Conservation (phyloP, 805 yeast genomes). For the Lipomyces orientalis region DNA sequence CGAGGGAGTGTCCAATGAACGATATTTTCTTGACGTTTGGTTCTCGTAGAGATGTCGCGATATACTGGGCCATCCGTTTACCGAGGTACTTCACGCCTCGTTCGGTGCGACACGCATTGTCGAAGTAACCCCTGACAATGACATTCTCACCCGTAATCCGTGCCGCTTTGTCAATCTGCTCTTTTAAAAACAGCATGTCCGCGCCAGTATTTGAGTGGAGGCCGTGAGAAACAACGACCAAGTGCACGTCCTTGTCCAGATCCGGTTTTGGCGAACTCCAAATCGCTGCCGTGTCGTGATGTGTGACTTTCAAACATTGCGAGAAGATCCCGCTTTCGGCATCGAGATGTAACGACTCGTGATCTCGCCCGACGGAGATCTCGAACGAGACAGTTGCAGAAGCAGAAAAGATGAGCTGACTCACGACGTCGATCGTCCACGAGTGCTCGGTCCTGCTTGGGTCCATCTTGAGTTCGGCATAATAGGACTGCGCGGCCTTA, state of each 20-base stretch:
- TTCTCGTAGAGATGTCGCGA: constrained; percentile 47
- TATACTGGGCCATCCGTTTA: constrained; percentile 73
- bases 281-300: constrained; percentile 65
- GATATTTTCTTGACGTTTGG: constrained; percentile 62
- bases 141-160: constrained; percentile 60
- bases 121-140: constrained; percentile 80
- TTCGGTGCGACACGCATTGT: constrained; percentile 87
- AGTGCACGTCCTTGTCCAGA: constrained; percentile 67
- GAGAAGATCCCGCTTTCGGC: constrained; percentile 37
- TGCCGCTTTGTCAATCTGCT: constrained; percentile 65
- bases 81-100: constrained; percentile 87
- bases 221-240: constrained; percentile 89
- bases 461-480: constrained; percentile 59
- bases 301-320: constrained; percentile 42
- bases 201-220: constrained; percentile 87
- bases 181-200: constrained; percentile 87
- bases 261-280: constrained; percentile 74
- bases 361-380: constrained; percentile 55
- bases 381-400: constrained; percentile 72
- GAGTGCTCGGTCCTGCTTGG: constrained; percentile 51
- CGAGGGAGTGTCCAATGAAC: constrained; percentile 90
- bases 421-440: constrained; percentile 82
- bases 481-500: constrained; percentile 74
- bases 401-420: constrained; percentile 77
- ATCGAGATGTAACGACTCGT: constrained; percentile 37